phyloP scores from a whole-genome alignment of 768 basidiomycete species.

The Xerocomus spinulosus region DNA sequence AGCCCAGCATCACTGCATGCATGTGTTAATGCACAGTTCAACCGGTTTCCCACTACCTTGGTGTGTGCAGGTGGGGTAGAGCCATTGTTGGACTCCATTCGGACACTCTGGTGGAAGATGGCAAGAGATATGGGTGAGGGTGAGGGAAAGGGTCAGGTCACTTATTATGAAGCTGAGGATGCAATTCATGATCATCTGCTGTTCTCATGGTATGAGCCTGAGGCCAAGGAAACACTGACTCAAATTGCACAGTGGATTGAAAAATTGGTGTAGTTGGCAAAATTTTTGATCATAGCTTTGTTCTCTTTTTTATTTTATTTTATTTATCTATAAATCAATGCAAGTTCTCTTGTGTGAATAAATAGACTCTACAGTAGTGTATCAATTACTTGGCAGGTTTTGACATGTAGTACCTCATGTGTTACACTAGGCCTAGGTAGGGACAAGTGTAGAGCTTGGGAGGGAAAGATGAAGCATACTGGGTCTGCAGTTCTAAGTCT shows the following conservation, averaged over 20 bases:
- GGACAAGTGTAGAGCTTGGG: too few relatives aligned
- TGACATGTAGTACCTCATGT: too few relatives aligned
- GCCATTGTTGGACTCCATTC: conserved; percentile 50
- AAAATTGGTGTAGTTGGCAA: not conserved
- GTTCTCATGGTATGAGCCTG: conserved; percentile 53
- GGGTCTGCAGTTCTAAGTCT: too few relatives aligned
- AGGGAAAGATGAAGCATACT: too few relatives aligned
- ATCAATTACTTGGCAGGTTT: too few relatives aligned
- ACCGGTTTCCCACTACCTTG: conserved; percentile 57
- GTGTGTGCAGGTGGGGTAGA: conserved; percentile 59
- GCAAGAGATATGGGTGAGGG: conserved; percentile 48
- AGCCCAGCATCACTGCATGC: conserved; percentile 53
- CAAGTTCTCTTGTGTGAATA: too few relatives aligned
- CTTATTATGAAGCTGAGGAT: conserved; percentile 48
- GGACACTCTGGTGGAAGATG: conserved; percentile 47
- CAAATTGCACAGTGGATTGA: conserved; percentile 48
- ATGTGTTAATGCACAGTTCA: conserved; percentile 39
- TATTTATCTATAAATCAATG: too few relatives aligned
- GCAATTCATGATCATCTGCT: conserved; percentile 51
- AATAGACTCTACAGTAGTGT: too few relatives aligned
- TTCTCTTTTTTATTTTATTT: too few relatives aligned
- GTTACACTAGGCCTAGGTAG: too few relatives aligned
- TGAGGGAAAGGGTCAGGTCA: conserved; percentile 34
- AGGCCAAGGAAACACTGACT: conserved; percentile 44
- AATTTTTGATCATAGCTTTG: too few relatives aligned